Base-by-base conservation (phyloP, 2,329 filamentous ascomycete species). In the Fusarium sp. region DNA sequence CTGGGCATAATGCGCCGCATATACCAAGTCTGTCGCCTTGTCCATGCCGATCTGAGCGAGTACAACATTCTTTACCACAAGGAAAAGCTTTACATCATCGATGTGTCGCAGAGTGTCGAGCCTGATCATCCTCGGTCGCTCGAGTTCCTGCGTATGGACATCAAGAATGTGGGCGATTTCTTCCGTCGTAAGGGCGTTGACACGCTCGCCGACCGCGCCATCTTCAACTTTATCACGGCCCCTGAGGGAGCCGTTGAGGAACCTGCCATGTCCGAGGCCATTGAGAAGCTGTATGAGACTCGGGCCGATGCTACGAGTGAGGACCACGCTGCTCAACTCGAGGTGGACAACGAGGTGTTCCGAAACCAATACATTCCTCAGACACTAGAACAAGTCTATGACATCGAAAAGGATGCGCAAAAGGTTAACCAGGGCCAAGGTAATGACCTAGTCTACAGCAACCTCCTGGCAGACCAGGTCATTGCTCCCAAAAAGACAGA, bases 71-170 rank as follows among this genome's bases (percentile, higher is more conserved):
- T 99, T 23, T 99, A 97, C 85, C 89, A 98, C 85, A 89, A 95
- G 66, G 88, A 90, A 68, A 91, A 90, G 78, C 90, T 98, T 1
- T 98, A 94, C 87, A 93, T 99, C 79, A 99, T 99, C 82, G 97
- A 99, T 83, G 97, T 99, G 50, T 98, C 95, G 66, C 97, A 99
- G 85, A 97, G 94, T 80, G 97, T 99, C 23, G 97, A 98, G 85
- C 95, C 97, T 77, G 96, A 98, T 78, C 97, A 99, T 82, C 97
- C 97, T 0, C 90, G 94, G 67, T 96, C 94, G 3, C 88, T 97
- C 34, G 96, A 98, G 81, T 99, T 99, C 81, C 84, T 99, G 78
- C 92, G 97, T 37, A 98, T 98, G 95, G 97, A 99, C 81, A 95
- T 99, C 84, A 98, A 98, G 88, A 99, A 99, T 80, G 91, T 97